These are phyloP conservation scores for Polytrichum formosum DNA, from an alignment of 225 moss, liverwort and hornwort species.

Conservation along the genomic window DNA sequence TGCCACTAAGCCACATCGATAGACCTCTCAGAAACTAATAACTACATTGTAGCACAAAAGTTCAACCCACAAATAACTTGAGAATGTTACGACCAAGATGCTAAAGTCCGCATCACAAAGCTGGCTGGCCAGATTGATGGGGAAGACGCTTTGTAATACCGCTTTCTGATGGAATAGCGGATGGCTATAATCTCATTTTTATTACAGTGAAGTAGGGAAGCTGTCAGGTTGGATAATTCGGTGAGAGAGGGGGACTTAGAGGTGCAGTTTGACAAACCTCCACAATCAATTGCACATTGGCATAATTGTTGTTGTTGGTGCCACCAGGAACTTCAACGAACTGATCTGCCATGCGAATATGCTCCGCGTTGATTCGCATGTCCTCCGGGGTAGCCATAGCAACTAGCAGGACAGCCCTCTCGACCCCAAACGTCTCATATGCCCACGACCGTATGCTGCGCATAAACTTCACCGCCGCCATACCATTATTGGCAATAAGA, in stretches of 20 bases:
- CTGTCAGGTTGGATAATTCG: too few relatives aligned
- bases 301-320: conserved; percentile 98
- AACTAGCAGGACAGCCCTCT: conserved; percentile 79
- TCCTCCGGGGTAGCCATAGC: conserved; percentile 99
- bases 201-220: neutral
- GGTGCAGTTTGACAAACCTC: conserved; percentile 43
- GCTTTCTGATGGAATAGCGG: too few relatives aligned
- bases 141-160: neutral
- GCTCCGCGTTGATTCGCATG: conserved; percentile 98
- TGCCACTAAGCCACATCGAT: too few relatives aligned
- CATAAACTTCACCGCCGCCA: conserved; percentile 99
- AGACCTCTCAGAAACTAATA: too few relatives aligned
- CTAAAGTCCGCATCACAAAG: neutral
- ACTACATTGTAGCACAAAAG: too few relatives aligned
- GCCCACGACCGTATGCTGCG: conserved; percentile 93
- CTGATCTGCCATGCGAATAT: conserved; percentile 99
- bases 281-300: conserved; percentile 95
- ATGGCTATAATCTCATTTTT: too few relatives aligned
- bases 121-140: neutral
- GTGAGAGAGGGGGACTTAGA: neutral
- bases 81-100: too few relatives aligned
- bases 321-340: conserved; percentile 97
- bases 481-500: conserved; percentile 95
- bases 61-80: too few relatives aligned
- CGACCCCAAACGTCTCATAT: conserved; percentile 85